These are phyloP conservation scores for Rubia peregrina DNA, from an alignment of 305 asterid species.

Conservation along the genomic window DNA sequence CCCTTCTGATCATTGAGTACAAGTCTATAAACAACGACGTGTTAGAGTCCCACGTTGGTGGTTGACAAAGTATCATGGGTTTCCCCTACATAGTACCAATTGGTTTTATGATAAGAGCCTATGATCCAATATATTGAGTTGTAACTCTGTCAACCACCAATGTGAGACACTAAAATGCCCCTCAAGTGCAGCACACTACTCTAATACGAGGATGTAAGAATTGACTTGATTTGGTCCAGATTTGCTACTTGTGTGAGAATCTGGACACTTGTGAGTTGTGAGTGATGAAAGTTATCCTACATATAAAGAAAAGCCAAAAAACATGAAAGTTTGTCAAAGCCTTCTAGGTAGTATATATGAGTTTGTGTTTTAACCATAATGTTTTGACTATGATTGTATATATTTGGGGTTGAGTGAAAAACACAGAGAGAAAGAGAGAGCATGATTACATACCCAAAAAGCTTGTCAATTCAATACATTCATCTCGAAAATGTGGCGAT, in stretches of 20 bases:
- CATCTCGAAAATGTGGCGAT: too few relatives aligned
- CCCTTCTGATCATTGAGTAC: conserved; percentile 13
- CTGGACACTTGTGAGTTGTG: background rate
- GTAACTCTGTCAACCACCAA: too few relatives aligned
- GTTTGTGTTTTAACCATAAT: background rate
- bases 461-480: background rate
- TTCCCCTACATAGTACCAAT: too few relatives aligned
- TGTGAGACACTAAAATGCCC: too few relatives aligned
- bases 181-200: too few relatives aligned
- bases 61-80: too few relatives aligned
- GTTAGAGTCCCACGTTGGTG: too few relatives aligned
- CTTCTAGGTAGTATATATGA: background rate
- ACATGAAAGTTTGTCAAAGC: background rate
- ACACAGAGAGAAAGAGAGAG: background rate
- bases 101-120: too few relatives aligned
- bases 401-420: background rate
- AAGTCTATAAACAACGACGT: background rate
- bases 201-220: background rate
- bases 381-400: background rate
- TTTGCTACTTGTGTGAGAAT: background rate
- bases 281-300: background rate
- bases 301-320: background rate
- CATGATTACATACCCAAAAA: background rate
- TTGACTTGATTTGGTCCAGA: background rate
- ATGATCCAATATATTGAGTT: too few relatives aligned